Conservation (phyloP, 2,329 filamentous ascomycete genomes). For the Cercospora beticola region DNA sequence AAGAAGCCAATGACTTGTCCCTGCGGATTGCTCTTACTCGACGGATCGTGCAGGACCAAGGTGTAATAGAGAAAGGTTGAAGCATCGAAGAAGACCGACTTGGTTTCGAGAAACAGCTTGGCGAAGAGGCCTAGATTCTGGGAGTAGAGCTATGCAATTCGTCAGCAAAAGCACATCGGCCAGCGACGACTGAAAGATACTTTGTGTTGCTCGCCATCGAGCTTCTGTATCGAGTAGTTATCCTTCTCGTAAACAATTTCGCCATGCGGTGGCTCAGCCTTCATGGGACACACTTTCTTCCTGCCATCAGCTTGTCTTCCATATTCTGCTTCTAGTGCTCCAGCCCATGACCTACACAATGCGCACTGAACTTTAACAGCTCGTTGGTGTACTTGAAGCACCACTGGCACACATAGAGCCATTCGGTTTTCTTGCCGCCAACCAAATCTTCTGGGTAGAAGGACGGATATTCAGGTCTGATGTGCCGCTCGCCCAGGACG, state of each 20-base stretch:
- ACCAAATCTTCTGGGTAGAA: constrained; percentile 73
- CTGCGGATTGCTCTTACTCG: constrained; percentile 19
- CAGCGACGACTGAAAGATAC: constrained; percentile 21
- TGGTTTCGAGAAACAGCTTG: constrained; percentile 96
- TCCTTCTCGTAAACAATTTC: constrained; percentile 73
- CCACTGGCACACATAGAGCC: constrained; percentile 82
- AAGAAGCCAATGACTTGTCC: constrained; percentile 87
- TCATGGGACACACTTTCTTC: constrained; percentile 47
- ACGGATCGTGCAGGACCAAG: constrained; percentile 63
- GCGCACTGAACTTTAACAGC: constrained; percentile 49
- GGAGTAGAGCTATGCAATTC: constrained; percentile 65
- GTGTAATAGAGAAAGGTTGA: constrained; percentile 92
- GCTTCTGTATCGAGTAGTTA: constrained; percentile 84
- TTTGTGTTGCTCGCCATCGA: constrained; percentile 84
- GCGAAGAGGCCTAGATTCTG: constrained; percentile 95
- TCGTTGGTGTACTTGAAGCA: constrained; percentile 89
- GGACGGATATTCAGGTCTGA: constrained; percentile 89
- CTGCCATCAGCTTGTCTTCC: constrained; percentile 2
- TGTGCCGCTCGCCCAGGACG: constrained; percentile 77
- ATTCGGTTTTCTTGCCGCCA: constrained; percentile 43
- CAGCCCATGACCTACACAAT: constrained; percentile 40
- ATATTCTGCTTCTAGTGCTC: neutral
- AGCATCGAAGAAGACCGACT: constrained; percentile 97
- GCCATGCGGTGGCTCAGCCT: constrained; percentile 58
- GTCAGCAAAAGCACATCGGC: constrained; percentile 1